Conservation (phyloP, 2,329 filamentous ascomycete species). For the Colletotrichum spinosum region DNA sequence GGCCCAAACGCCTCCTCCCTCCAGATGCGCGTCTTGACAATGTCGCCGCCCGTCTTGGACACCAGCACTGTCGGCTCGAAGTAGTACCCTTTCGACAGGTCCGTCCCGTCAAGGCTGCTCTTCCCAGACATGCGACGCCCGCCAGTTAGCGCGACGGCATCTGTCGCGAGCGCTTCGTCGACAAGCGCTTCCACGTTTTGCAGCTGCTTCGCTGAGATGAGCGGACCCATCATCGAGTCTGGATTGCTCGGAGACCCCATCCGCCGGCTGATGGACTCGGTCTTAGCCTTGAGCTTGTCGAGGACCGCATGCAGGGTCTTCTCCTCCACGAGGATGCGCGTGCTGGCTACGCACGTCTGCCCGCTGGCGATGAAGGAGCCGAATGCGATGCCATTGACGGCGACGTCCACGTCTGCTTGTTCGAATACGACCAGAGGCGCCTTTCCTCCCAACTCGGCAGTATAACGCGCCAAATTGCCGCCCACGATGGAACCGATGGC, state of each 20-base stretch:
- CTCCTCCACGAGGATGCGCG: constrained; percentile 80
- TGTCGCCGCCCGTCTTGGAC: constrained; percentile 63
- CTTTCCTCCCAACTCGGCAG: constrained; percentile 79
- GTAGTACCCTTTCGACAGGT: constrained; percentile 75
- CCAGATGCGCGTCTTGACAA: constrained; percentile 79
- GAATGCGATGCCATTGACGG: constrained; percentile 76
- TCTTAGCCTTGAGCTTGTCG: constrained; percentile 71
- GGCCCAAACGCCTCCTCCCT: constrained; percentile 87
- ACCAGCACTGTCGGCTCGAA: constrained; percentile 82
- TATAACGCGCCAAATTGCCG: constrained; percentile 76
- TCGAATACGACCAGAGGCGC: constrained; percentile 76
- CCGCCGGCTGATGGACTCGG: constrained; percentile 62
- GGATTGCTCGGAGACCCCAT: constrained; percentile 69
- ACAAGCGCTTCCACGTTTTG: constrained; percentile 75
- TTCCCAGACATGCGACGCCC: constrained; percentile 60
- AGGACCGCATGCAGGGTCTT: constrained; percentile 74
- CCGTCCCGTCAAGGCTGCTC: constrained; percentile 62
- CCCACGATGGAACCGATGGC: constrained; percentile 75
- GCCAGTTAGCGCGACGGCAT: constrained; percentile 53
- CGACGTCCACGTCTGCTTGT: constrained; percentile 72
- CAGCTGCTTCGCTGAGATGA: constrained; percentile 73
- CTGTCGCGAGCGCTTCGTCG: constrained; percentile 68
- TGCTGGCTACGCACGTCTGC: constrained; percentile 75
- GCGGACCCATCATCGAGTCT: constrained; percentile 71
- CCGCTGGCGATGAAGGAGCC: constrained; percentile 67